Evolutionary conservation across 1,139 yeast genomes (phyloP), one percentile per base, ranked within the genome.

Genomic region (Yamadazyma membranifaciens): DNA sequence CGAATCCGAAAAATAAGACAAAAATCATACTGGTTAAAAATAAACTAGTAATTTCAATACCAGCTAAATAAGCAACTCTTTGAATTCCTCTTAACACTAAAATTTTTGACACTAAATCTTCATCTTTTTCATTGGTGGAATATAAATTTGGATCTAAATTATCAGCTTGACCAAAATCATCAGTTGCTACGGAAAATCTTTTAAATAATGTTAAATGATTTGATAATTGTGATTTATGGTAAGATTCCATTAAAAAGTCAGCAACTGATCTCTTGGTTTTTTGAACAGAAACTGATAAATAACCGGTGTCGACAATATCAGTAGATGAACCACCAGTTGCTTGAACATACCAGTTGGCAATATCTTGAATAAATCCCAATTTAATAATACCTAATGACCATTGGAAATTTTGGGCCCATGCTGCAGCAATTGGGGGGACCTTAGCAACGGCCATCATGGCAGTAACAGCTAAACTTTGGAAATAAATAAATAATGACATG

Each of bases 331-430:
- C 98, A 34, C 97, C 97, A 1, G 98, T 92, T n/a, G 96, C 73
- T 64, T 91, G 96, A 43, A 92, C 82, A 64, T 92, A 92, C 98
- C 98, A 92, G 59, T 83, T 80, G 53, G 95, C 84, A 44, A 91
- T 87, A 37, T 71, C 62, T 63, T 92, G 98, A 79, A 92, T 85
- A 56, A 91, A 88, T n/a, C 68, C 67, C 9, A 81, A 80, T 43
- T 77, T 74, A 52, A 94, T 87, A 48, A 92, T 81, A 41, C 98
- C 98, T 75, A 92, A 75, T 5, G 97, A 83, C 98, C 98, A 92
- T 67, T 82, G 83, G 70, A 92, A 92, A 67, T 92, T 92, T 62
- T 92, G 96, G 29, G 95, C 83, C 99, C 99, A 92, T 3, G 98
- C 94, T 2, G 96, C 92, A 9, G 98, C 98, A 49, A 92, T 88